A percentile compares a stretch with the other conserved stretches of the same genome.
Conservation (phyloP, 306 rosid genomes). For the Vicia faba region DNA sequence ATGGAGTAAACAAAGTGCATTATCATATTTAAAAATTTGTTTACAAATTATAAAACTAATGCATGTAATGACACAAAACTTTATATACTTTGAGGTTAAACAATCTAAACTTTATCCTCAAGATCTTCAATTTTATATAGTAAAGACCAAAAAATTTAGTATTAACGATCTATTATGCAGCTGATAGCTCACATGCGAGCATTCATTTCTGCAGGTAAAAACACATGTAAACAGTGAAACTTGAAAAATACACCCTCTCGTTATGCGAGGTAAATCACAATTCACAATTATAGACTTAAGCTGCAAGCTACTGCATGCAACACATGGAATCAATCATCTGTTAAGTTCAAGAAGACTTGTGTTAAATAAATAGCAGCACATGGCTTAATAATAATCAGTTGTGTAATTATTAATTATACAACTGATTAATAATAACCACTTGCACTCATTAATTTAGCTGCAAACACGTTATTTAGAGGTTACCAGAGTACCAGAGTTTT, state of each 20-base stretch:
- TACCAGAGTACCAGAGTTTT: neutral
- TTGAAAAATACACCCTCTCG: constrained; percentile 33
- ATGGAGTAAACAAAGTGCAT: neutral
- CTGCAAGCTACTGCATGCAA: constrained; percentile 17
- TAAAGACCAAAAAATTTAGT: neutral
- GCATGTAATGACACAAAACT: neutral
- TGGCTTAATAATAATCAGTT: constrained; percentile 23
- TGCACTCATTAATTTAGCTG: constrained; percentile 30
- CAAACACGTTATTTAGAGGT: constrained; percentile 24
- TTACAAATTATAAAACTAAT: neutral
- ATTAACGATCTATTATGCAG: constrained; percentile 5
- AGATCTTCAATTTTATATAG: neutral
- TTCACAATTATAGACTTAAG: constrained; percentile 16
- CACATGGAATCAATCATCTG: constrained; percentile 36
- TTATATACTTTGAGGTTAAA: neutral
- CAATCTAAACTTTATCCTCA: neutral
- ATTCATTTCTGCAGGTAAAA: constrained; percentile 43
- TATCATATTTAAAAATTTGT: neutral
- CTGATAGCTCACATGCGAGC: constrained; percentile 43
- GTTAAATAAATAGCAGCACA: constrained; percentile 34
- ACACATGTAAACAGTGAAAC: constrained; percentile 36
- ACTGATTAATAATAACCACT: too few relatives aligned
- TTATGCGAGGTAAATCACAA: constrained; percentile 14
- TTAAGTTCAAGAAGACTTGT: constrained; percentile 34
- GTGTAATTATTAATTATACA: neutral